phyloP scores from a whole-genome alignment of 495 filamentous ascomycete genomes.

The Apiosordaria backusii region DNA sequence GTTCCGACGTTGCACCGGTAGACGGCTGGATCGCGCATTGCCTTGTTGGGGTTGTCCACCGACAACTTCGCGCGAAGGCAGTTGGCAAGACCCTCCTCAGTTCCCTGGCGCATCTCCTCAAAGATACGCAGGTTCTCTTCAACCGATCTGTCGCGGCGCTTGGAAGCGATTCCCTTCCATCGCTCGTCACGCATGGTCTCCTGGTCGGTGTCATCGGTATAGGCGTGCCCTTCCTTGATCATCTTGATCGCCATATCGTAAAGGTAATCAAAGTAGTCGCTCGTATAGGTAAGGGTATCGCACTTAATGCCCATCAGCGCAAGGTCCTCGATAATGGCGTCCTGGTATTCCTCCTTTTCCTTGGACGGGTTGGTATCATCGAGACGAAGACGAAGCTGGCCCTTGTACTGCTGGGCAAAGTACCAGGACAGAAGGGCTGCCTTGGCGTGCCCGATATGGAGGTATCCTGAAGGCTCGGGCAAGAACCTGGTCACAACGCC shows the following conservation, averaged over 20 bases:
- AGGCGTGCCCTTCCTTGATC: constrained; percentile 81
- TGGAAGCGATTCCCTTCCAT: constrained; percentile 69
- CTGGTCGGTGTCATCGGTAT: constrained; percentile 85
- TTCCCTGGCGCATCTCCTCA: constrained; percentile 83
- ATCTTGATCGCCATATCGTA: constrained; percentile 73
- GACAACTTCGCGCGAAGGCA: constrained; percentile 90
- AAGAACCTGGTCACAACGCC: constrained; percentile 93
- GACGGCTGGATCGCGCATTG: constrained; percentile 88
- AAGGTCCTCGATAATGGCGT: constrained; percentile 83
- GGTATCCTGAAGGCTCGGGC: constrained; percentile 92
- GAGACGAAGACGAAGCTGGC: constrained; percentile 76
- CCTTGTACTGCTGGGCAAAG: constrained; percentile 86
- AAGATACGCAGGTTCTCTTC: constrained; percentile 79
- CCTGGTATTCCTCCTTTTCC: constrained; percentile 88
- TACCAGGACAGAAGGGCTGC: constrained; percentile 90
- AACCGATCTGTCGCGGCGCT: constrained; percentile 67
- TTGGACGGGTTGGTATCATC: constrained; percentile 94
- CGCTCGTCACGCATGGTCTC: constrained; percentile 80
- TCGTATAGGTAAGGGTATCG: constrained; percentile 73
- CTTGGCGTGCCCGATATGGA: constrained; percentile 93
- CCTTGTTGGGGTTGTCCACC: constrained; percentile 76
- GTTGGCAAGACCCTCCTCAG: constrained; percentile 69
- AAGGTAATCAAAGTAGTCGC: constrained; percentile 86
- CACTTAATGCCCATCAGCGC: constrained; percentile 81
- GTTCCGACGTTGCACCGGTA: constrained; percentile 80